A percentile compares a stretch with the other conserved stretches of the same genome.
Conservation (phyloP, 257 asterid genomes). For the Ligustrum vulgare region DNA sequence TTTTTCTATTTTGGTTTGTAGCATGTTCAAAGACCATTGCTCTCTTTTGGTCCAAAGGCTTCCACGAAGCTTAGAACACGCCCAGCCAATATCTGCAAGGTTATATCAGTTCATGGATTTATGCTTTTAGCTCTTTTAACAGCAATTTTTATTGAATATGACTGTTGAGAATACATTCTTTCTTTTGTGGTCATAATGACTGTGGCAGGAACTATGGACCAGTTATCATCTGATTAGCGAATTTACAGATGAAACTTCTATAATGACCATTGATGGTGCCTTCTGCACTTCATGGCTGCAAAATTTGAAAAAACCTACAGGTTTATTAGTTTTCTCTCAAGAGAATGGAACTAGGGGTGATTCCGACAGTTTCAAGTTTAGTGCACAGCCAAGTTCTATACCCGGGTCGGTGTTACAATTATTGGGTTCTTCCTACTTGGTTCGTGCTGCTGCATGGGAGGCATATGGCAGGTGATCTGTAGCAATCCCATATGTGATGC, state of each 20-base stretch:
- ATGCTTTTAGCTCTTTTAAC: conserved; percentile 16
- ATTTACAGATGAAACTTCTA: conserved; percentile 70
- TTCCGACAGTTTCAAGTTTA: conserved; percentile 46
- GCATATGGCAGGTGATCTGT: conserved; percentile 81
- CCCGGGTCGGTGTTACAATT: conserved; percentile 86
- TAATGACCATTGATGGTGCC: conserved; percentile 72
- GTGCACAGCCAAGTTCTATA: conserved; percentile 75
- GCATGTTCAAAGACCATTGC: conserved; percentile 94
- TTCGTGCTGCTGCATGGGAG: conserved; percentile 96
- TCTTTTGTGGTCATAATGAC: conserved; percentile 21
- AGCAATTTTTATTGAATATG: conserved; percentile 8
- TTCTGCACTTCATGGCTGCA: conserved; percentile 79
- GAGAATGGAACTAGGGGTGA: conserved; percentile 51
- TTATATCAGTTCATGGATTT: conserved; percentile 26
- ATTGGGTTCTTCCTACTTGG: conserved; percentile 82
- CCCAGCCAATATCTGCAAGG: conserved; percentile 90
- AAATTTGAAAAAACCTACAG: conserved; percentile 57
- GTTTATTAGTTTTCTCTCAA: conserved; percentile 62
- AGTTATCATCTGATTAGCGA: conserved; percentile 76
- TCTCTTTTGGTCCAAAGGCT: conserved; percentile 92
- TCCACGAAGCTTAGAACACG: conserved; percentile 72
- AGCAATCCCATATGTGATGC: conserved; percentile 14
- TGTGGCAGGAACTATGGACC: conserved; percentile 71
- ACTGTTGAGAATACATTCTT: conserved; percentile 15
- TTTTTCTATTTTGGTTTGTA: conserved; percentile 38